Base-by-base conservation (phyloP, 164 flowering plant genomes). In the Umbellularia californica region DNA sequence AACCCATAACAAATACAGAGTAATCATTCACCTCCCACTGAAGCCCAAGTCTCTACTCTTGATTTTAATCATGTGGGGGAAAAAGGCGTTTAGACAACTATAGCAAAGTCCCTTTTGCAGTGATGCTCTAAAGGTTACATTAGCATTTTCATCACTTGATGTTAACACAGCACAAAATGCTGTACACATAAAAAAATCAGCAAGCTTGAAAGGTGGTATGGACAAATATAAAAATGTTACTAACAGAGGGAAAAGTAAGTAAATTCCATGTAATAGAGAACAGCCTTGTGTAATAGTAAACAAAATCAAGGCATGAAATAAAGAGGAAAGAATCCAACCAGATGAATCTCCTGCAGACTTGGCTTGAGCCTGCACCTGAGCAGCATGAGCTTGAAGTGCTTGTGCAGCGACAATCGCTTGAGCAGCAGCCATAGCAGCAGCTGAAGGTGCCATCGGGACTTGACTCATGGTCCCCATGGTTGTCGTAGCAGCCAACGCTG, bases 401-500 rank as follows among this genome's bases (percentile, higher is more conserved):
- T 96, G 95, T n/a, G 98, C 98, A 78, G 98, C 98, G 80, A 94
- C 94, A 82, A 96, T 96, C n/a, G 98, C 99, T 82, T 94, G 99
- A 80, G 99, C 99, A 83, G 99, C 99, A 76, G 99, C 99, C 99
- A 94, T 96, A 68, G 99, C 99, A 72, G 99, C 99, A 15, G 99
- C 99, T 76, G 99, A 92, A 76, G 99, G 99, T n/a, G 99, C 95
- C 99, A 95, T 95, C 3, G 99, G 98, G 50, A 88, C 95, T 83
- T 96, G 99, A 81, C 95, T 96, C 33, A 91, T 77, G 50, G 88
- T 87, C 71, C 99, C 97, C 95, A 94, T 88, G 55, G 83, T 82
- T 17, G 93, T 89, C 6, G 92, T 87, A 63, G 98, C 88, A 77
- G 97, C 89, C 77, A 96, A 77, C 6, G 97, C 94, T 77, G 93